These are phyloP conservation scores for Sclerotinia spermophila DNA, from an alignment of 2,329 filamentous ascomycete species.

Conservation along the genomic window DNA sequence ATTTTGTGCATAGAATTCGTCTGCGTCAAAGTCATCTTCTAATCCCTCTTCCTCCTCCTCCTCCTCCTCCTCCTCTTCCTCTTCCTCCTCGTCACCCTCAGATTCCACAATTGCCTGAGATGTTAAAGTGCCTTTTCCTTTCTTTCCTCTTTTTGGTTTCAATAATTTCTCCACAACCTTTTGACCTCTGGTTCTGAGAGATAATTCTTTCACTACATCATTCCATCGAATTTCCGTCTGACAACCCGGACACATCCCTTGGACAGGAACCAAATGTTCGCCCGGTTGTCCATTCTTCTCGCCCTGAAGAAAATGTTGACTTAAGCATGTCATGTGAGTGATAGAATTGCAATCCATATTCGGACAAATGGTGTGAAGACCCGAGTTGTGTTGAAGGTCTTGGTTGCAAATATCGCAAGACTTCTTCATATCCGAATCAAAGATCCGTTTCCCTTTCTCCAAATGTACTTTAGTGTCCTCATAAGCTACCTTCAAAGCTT, in stretches of 20 bases:
- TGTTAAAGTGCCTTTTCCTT: conserved; percentile 17
- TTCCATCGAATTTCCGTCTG: conserved; percentile 61
- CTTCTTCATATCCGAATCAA: conserved; percentile 55
- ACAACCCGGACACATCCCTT: conserved; percentile 71
- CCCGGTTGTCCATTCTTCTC: conserved; percentile 29
- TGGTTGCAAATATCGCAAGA: conserved; percentile 52
- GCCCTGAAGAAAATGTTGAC: conserved; percentile 47
- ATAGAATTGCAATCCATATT: conserved; percentile 52
- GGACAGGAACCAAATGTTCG: conserved; percentile 56
- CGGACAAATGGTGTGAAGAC: conserved; percentile 56
- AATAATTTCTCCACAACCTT: conserved; percentile 69
- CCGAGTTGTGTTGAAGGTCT: conserved; percentile 45
- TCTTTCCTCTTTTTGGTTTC: conserved; percentile 41
- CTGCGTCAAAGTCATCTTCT: not conserved
- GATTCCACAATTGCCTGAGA: conserved; percentile 23
- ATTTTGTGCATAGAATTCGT: not conserved
- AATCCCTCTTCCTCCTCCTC: not conserved
- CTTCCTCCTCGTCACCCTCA: conserved; percentile 20
- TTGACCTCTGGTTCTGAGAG: conserved; percentile 64
- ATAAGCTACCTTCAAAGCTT: conserved; percentile 55
- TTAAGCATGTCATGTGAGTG: conserved; percentile 59
- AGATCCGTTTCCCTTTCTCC: conserved; percentile 51
- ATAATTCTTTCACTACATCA: conserved; percentile 79
- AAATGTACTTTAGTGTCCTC: conserved; percentile 50
- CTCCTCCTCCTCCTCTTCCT: conserved; percentile 5